Conservation (phyloP, 2,329 filamentous ascomycete species). For the Colletotrichum cereale region DNA sequence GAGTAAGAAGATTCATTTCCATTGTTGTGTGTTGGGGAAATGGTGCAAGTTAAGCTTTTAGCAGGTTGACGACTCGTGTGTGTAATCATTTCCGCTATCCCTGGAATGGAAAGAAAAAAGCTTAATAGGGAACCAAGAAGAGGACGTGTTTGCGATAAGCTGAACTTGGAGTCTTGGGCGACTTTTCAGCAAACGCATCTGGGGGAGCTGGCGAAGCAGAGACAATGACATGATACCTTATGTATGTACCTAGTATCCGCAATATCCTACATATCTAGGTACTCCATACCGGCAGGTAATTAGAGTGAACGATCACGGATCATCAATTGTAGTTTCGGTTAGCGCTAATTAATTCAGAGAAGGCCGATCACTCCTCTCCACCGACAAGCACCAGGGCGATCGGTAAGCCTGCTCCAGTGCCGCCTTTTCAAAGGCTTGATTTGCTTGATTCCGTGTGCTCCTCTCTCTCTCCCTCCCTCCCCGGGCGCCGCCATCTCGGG, state of each 20-base stretch:
- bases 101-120: slow-evolving; percentile 15
- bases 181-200: not conserved
- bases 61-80: slow-evolving; percentile 9
- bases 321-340: slow-evolving; percentile 28
- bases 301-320: not conserved
- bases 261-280: too few species aligned
- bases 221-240: not conserved
- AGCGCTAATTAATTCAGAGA: slow-evolving; percentile 32
- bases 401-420: slow-evolving; percentile 27
- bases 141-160: slow-evolving; percentile 7
- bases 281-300: too few species aligned
- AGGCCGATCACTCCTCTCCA: not conserved
- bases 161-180: slow-evolving; percentile 25
- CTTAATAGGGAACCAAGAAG: not conserved
- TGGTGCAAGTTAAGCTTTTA: slow-evolving; percentile 30
- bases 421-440: slow-evolving; percentile 34
- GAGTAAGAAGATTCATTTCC: slow-evolving; percentile 18
- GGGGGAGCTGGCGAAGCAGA: not conserved
- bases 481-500: not conserved
- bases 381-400: not conserved
- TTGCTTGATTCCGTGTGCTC: slow-evolving; percentile 22
- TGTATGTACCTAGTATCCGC: too few species aligned
- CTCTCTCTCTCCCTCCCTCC: not conserved
- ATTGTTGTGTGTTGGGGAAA: not conserved
- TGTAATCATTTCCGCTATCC: slow-evolving; percentile 11